Percentiles rank a stretch among this genome's conserved stretches.
phyloP scores from a whole-genome alignment of 768 basidiomycete species.

The Lanmaoa rubissima region DNA sequence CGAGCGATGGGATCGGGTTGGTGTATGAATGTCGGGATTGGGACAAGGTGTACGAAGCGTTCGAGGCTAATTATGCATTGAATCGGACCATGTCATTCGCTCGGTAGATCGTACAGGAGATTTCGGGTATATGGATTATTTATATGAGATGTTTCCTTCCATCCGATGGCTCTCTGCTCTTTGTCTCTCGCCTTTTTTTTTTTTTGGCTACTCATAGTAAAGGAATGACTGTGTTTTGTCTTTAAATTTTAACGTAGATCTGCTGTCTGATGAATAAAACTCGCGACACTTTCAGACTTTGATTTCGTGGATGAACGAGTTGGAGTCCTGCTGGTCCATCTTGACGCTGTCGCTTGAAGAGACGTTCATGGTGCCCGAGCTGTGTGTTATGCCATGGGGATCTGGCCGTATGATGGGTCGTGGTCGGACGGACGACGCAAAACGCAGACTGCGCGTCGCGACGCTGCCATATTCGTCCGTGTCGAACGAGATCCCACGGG shows the following conservation, averaged over 20 bases:
- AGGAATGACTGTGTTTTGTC: neutral
- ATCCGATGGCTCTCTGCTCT: neutral
- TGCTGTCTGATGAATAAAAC: neutral
- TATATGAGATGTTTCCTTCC: neutral
- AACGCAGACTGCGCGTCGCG: conserved; percentile 4
- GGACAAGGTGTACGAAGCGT: conserved; percentile 20
- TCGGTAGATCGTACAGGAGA: neutral
- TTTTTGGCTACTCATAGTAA: neutral
- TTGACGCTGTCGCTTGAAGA: neutral
- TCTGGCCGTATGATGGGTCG: neutral
- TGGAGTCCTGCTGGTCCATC: neutral
- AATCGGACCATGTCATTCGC: conserved; percentile 15
- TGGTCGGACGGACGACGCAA: neutral
- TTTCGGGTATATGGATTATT: neutral
- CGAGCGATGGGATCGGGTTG: conserved; percentile 23
- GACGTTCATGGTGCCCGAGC: conserved; percentile 11
- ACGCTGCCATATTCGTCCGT: conserved; percentile 7
- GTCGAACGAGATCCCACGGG: conserved; percentile 17
- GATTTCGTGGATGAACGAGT: conserved; percentile 12
- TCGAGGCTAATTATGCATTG: conserved; percentile 19
- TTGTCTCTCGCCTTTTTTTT: neutral
- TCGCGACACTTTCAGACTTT: conserved; percentile 4
- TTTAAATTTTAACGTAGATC: neutral
- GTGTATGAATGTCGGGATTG: conserved; percentile 24
- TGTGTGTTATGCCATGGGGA: neutral